phyloP scores from a whole-genome alignment of 352 stramenopile species.

The Pythium brassicae region DNA sequence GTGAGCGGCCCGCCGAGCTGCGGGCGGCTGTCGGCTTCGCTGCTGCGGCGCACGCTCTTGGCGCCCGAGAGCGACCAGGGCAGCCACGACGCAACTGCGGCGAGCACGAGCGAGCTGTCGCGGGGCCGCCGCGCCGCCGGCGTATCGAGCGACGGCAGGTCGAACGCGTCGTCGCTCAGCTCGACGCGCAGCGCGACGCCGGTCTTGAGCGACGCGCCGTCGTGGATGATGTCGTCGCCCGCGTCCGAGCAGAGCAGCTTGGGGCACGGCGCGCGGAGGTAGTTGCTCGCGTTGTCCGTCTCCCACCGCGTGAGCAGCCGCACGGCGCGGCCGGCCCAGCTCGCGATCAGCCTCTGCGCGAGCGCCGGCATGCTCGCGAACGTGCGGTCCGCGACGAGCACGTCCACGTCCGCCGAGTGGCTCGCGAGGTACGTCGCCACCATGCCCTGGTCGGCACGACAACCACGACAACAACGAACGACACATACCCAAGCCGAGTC shows the following conservation, averaged over 20 bases:
- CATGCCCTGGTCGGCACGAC: conserved; percentile 28
- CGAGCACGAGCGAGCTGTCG: neutral
- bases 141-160: conserved; percentile 14
- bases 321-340: conserved; percentile 64
- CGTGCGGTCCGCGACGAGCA: conserved; percentile 76
- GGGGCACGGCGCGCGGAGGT: conserved; percentile 58
- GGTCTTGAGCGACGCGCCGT: conserved; percentile 79
- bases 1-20: conserved; percentile 50
- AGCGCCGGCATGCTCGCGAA: conserved; percentile 78
- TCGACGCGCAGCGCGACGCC: conserved; percentile 67
- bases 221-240: conserved; percentile 78
- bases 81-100: neutral
- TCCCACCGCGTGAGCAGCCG: conserved; percentile 74
- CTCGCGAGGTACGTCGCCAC: conserved; percentile 67
- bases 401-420: conserved; percentile 52
- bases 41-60: conserved; percentile 29
- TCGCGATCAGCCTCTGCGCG: conserved; percentile 69
- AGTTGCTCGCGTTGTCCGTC: conserved; percentile 76
- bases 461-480: neutral
- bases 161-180: conserved; percentile 41
- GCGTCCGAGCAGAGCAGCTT: conserved; percentile 84
- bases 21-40: conserved; percentile 51
- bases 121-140: conserved; percentile 6
- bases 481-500: neutral
- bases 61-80: conserved; percentile 2